These are phyloP conservation scores for Fusarium continuum DNA, from an alignment of 2,329 filamentous ascomycete genomes.

Conservation along the genomic window DNA sequence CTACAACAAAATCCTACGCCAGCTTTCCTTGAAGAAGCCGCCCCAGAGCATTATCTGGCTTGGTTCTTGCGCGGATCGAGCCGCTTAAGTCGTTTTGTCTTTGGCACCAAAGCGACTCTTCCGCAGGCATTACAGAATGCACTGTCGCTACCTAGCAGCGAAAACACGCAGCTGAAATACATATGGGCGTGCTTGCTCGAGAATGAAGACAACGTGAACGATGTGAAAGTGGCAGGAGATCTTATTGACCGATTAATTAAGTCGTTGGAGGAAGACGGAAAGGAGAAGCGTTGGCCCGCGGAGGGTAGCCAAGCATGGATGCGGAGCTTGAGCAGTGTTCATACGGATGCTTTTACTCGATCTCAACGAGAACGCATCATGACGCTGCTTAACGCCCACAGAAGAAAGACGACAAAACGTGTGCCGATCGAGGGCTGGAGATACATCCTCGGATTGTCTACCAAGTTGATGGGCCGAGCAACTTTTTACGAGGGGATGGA, in stretches of 20 bases:
- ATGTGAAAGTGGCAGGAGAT: slow-evolving; percentile 45
- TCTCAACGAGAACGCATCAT: slow-evolving; percentile 57
- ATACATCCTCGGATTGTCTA: slow-evolving; percentile 55
- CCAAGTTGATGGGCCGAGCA: slow-evolving; percentile 60
- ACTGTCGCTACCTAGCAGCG: slow-evolving; percentile 30
- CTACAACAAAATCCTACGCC: slow-evolving; percentile 26
- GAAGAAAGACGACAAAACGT: slow-evolving; percentile 40
- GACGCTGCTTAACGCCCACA: slow-evolving; percentile 44
- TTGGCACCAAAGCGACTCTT: slow-evolving; percentile 37
- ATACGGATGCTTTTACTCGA: slow-evolving; percentile 53
- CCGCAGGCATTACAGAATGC: slow-evolving; percentile 41
- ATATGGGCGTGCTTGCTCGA: slow-evolving; percentile 47
- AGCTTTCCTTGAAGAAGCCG: slow-evolving; percentile 41
- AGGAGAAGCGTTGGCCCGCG: slow-evolving; percentile 47
- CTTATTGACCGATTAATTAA: slow-evolving; percentile 48
- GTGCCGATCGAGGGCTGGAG: slow-evolving; percentile 47
- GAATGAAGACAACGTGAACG: slow-evolving; percentile 53
- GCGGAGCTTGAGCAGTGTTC: slow-evolving; percentile 47
- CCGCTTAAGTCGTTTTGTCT: slow-evolving; percentile 45
- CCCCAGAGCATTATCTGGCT: slow-evolving; percentile 46
- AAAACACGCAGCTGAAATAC: slow-evolving; percentile 24
- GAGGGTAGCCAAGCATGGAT: slow-evolving; percentile 46
- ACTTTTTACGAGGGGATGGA: slow-evolving; percentile 60
- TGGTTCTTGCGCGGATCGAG: slow-evolving; percentile 49
- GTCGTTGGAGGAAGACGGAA: slow-evolving; percentile 42